These are phyloP conservation scores for Pyricularia grisea DNA, from an alignment of 2,329 filamentous ascomycete species.

Conservation along the genomic window DNA sequence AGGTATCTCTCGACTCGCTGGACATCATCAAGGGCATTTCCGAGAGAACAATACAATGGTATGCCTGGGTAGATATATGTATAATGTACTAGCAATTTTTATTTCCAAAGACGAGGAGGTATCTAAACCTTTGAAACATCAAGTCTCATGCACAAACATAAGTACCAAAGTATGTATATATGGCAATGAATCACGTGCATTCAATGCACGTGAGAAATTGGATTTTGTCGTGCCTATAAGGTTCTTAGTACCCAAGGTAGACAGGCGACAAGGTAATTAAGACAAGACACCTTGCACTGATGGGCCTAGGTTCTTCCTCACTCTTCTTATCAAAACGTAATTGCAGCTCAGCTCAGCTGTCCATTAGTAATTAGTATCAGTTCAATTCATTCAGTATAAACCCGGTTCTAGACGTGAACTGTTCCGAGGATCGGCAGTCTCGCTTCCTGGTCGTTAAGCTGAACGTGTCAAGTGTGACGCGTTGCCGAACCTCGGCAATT, in stretches of 20 bases:
- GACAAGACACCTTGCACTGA: too few species aligned
- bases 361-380: neutral
- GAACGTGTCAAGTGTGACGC: neutral
- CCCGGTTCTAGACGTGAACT: neutral
- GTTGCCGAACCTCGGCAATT: neutral
- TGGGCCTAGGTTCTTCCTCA: too few species aligned
- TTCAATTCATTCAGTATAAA: neutral
- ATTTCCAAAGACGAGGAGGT: neutral
- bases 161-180: neutral
- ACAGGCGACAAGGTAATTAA: neutral
- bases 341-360: neutral
- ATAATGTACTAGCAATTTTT: neutral
- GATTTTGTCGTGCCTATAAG: neutral
- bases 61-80: neutral
- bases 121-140: neutral
- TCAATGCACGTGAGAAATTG: neutral
- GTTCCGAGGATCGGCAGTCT: neutral
- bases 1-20: too few species aligned
- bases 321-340: neutral
- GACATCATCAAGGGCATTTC: neutral
- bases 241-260: neutral
- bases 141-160: neutral
- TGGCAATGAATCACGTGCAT: neutral
- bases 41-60: neutral
- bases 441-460: neutral